Evolutionary conservation across 2,329 filamentous ascomycete genomes (phyloP), one percentile per base, ranked within the genome.

Genomic region (Sordariomycetes sp.): DNA sequence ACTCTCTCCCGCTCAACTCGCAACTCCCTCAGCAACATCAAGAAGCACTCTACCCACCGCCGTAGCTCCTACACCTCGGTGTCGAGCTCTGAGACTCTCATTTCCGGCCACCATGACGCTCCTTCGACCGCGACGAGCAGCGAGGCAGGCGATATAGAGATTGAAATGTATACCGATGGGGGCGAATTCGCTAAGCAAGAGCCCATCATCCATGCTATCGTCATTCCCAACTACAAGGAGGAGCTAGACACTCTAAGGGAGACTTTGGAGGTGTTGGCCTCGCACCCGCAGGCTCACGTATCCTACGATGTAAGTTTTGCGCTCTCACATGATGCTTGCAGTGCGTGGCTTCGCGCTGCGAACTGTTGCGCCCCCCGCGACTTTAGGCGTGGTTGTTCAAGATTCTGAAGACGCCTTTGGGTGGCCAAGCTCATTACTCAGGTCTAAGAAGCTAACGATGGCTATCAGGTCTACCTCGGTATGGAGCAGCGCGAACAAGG

Each of bases 201-300:
- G 7, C 59, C 59, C 17, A 55, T 81, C 36, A 58, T 82, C 20
- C 77, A 83, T 49, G 76, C 73, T 11, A 81, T 86, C 40, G 64
- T 85, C 42, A 66, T 86, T 28, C 81, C 81, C 14, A 83, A 83
- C 48, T 86, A 85, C 59, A 82, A 82, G 54, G 81, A 86, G 52
- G 79, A 84, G 37, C 59, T 77, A 37, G 75, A 81, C 38, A 82
- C 75, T 0, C 60, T 85, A 30, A 67, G 72, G 41, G 78, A 82
- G 49, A 85, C 81, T 0, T 57, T 86, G 15, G 72, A 78, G 26
- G 79, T 85, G 16, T 57, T 85, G 39, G 78, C 78, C 5, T 79
- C 70, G 20, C 81, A 86, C 47, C 67, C 74, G 1, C 70, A 74
- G 43, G 80, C 81, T 18, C 63, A 65, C 35, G 63, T 61, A 44